Evolutionary conservation across 345 rosid genomes (phyloP).

Genomic region (Salix purpurea): DNA sequence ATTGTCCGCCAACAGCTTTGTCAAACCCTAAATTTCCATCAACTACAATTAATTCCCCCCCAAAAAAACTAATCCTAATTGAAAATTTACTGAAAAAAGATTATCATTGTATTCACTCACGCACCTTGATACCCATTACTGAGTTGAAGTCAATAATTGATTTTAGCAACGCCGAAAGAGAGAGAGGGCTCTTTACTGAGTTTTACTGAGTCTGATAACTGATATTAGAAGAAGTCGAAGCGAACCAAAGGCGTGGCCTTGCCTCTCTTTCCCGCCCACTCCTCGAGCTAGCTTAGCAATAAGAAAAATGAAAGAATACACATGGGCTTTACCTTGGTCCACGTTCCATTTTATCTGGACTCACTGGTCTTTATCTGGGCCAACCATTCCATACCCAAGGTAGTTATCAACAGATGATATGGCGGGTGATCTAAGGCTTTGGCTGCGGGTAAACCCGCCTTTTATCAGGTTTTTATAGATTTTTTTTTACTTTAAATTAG

Average conservation of each 20-base stretch:
- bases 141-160: not conserved
- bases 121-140: not conserved
- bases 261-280: not conserved
- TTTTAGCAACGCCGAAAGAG: not conserved
- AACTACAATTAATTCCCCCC: not conserved
- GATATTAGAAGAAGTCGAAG: not conserved
- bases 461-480: too few species aligned
- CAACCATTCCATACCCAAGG: too few species aligned
- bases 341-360: not conserved
- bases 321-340: not conserved
- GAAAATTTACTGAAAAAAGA: not conserved
- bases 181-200: not conserved
- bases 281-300: not conserved
- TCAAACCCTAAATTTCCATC: conserved; percentile 60
- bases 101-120: not conserved
- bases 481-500: too few species aligned
- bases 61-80: not conserved
- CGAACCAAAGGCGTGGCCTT: not conserved
- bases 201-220: not conserved
- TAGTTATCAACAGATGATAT: too few species aligned
- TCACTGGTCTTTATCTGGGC: too few species aligned
- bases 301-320: not conserved
- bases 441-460: too few species aligned
- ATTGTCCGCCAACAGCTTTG: conserved; percentile 92
- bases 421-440: too few species aligned